Evolutionary conservation across 2,329 filamentous ascomycete genomes (phyloP), one percentile per base, ranked within the genome.

Genomic region (Sarocladium oryzae): DNA sequence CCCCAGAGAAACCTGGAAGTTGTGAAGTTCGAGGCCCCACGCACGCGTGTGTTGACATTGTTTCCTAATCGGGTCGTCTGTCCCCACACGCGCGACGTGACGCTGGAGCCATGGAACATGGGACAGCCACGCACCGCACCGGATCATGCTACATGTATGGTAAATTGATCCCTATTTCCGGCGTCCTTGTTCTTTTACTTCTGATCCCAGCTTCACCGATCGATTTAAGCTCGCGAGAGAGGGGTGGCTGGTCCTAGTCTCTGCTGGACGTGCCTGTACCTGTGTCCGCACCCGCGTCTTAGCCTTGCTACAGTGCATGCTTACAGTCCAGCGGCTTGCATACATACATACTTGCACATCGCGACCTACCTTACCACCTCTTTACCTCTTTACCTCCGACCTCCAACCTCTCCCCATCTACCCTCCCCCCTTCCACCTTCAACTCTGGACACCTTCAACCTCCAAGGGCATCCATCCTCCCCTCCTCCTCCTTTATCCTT

Each of bases 31-130:
- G 36, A 26, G 18, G 16, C n/a, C 38, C 24, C 50, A 52, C 53
- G 57, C 51, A 60, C 58, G 56, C 62, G 63, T 63, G 63, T 66
- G 62, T 66, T 65, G 59, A 65, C 61, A 62, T 62, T 54, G 57
- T 63, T 67, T 62, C 63, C 62, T 57, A 50, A 64, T 66, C 58
- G 57, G 63, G 63, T 57, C 53, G 55, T 51, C 55, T 53, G 55
- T 48, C 43, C 41, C 53, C 55, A 58, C 55, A 56, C 54, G 60
- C 64, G 64, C 57, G 61, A 58, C 56, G 55, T 61, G 61, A 48
- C 43, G 43, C 43, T 48, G 43, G 43, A 40, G 36, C 36, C 16
- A 40, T 40, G 36, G 16, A 18, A 40, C 36, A 20, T 40, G n/a
- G 36, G 36, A 40, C 18, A 26, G 40, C 40, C 40, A 43, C 40